phyloP scores from a whole-genome alignment of 2,329 filamentous ascomycete genomes.

The Aspergillus jensenii region DNA sequence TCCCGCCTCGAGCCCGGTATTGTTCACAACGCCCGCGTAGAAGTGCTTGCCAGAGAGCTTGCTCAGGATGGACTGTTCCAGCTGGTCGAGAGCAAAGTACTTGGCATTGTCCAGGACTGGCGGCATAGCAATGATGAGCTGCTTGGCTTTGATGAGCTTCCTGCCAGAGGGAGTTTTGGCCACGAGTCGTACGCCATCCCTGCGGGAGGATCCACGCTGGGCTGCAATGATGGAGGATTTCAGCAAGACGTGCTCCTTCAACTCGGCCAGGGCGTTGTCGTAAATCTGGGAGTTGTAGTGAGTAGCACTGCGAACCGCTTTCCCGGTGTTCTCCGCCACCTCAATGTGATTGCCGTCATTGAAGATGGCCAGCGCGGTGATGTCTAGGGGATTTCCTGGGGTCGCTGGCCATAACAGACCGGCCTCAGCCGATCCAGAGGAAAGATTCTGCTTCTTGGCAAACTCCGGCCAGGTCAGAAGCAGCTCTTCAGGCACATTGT shows the following conservation, averaged over 20 bases:
- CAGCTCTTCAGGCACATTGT: slow-evolving; percentile 15
- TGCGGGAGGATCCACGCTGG: background rate
- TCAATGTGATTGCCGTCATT: background rate
- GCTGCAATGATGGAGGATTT: background rate
- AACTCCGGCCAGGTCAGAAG: background rate
- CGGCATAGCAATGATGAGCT: background rate
- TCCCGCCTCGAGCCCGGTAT: background rate
- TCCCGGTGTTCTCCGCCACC: background rate
- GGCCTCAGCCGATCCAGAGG: background rate
- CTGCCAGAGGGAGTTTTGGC: background rate
- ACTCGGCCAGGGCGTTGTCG: background rate
- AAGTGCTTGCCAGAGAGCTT: background rate
- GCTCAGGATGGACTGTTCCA: background rate
- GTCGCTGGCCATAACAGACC: background rate
- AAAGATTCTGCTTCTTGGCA: background rate
- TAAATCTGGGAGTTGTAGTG: background rate
- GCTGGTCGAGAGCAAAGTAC: background rate
- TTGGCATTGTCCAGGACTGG: background rate
- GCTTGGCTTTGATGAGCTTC: background rate
- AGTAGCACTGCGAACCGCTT: background rate
- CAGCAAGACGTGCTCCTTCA: background rate
- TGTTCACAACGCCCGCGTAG: background rate
- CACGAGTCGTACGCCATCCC: background rate
- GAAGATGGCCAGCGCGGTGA: background rate
- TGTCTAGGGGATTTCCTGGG: background rate